Conservation (phyloP, 768 basidiomycete genomes). For the Leccinum variicolor region DNA sequence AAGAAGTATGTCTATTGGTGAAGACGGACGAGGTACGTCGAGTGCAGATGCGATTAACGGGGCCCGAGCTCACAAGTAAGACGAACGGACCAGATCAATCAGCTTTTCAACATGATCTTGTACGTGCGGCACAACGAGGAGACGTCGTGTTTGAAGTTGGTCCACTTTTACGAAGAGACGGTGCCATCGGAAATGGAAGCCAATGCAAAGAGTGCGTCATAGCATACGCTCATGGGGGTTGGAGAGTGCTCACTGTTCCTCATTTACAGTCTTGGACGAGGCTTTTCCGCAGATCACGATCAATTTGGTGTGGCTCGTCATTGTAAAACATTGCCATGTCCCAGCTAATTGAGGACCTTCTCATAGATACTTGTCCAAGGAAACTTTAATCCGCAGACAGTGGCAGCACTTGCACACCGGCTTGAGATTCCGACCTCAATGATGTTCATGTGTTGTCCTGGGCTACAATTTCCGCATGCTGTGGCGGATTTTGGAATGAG, state of each 20-base stretch:
- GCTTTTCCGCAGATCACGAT: conserved; percentile 64
- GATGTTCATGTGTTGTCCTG: conserved; percentile 65
- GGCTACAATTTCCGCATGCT: conserved; percentile 38
- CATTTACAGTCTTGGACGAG: conserved; percentile 49
- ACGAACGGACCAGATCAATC: conserved; percentile 49
- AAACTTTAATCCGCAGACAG: conserved; percentile 41
- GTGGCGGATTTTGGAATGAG: conserved; percentile 52
- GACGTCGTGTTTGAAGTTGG: conserved; percentile 63
- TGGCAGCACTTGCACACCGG: conserved; percentile 47
- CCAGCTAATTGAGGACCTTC: not conserved
- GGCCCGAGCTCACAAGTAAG: not conserved
- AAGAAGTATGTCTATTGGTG: conserved; percentile 58
- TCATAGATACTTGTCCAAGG: conserved; percentile 45
- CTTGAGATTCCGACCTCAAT: conserved; percentile 49
- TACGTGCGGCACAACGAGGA: conserved; percentile 70
- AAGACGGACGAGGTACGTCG: conserved; percentile 61
- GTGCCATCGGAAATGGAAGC: conserved; percentile 72
- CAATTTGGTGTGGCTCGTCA: conserved; percentile 41
- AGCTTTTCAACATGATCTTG: conserved; percentile 58
- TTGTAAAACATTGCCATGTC: not conserved
- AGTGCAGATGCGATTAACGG: not conserved
- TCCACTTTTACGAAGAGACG: conserved; percentile 59
- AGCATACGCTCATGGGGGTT: not conserved
- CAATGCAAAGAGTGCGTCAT: conserved; percentile 58
- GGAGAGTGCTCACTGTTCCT: not conserved